Evolutionary conservation across 2,329 filamentous ascomycete species (phyloP).

Genomic region (Paecilomyces niveus): DNA sequence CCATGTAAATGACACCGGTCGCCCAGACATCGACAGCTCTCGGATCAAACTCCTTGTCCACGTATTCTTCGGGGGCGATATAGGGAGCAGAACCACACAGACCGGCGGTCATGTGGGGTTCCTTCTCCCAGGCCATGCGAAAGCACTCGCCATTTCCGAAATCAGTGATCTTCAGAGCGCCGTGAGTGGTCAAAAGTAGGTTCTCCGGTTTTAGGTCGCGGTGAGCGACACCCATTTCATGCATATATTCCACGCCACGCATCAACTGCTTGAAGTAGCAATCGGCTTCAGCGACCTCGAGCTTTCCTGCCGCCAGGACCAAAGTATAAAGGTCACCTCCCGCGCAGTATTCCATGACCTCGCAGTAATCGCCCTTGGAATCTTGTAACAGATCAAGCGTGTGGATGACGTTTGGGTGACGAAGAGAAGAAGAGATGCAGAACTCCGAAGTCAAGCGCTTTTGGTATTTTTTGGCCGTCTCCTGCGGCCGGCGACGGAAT

Average conservation of each 20-base stretch:
- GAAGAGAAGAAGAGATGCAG: slow-evolving; percentile 93
- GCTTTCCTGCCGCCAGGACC: slow-evolving; percentile 81
- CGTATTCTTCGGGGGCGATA: slow-evolving; percentile 94
- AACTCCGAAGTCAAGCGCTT: slow-evolving; percentile 96
- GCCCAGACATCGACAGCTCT: slow-evolving; percentile 98
- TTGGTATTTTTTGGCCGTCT: slow-evolving; percentile 95
- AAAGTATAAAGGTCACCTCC: slow-evolving; percentile 94
- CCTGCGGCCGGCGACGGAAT: slow-evolving; percentile 87
- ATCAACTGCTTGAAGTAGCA: slow-evolving; percentile 99
- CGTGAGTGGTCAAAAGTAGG: slow-evolving; percentile 83
- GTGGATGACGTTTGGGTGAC: slow-evolving; percentile 96
- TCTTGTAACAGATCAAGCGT: slow-evolving; percentile 93
- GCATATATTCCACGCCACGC: slow-evolving; percentile 97
- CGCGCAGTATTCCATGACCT: slow-evolving; percentile 99
- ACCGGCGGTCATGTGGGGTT: slow-evolving; percentile 95
- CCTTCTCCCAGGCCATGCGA: slow-evolving; percentile 98
- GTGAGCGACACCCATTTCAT: slow-evolving; percentile 98
- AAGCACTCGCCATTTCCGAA: slow-evolving; percentile 99
- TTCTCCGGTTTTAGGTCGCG: slow-evolving; percentile 97
- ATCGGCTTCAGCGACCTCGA: slow-evolving; percentile 83
- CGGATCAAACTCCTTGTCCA: slow-evolving; percentile 91
- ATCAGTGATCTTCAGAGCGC: slow-evolving; percentile 93
- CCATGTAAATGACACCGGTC: slow-evolving; percentile 99
- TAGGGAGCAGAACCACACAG: slow-evolving; percentile 95
- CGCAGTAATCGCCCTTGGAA: slow-evolving; percentile 93